Base-by-base conservation (phyloP, 2,329 filamentous ascomycete species). In the Stemphylium lycopersici region DNA sequence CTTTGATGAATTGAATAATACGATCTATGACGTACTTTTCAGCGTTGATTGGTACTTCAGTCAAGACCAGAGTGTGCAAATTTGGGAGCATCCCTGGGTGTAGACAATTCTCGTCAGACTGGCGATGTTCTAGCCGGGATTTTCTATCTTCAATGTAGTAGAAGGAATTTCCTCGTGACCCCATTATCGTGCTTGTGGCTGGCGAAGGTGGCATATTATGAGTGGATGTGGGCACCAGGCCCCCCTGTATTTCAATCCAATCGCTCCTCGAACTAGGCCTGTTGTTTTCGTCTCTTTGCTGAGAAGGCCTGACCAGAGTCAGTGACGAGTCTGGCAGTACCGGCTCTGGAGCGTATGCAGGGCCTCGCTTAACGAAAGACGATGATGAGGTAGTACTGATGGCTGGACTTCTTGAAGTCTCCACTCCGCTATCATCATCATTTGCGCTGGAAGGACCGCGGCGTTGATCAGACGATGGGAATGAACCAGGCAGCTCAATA, bases 71-170 rank as follows among this genome's bases (percentile, higher is more conserved):
- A 0, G 81, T 84, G 45, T 79, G 77, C 7, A 86, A 64, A 44
- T 81, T 79, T 10, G 83, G 80, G 3, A 86, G 70, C 72, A 82
- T 80, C 10, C 78, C 81, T 12, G 84, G 84, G 63, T 86, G 83
- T 7, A 86, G 70, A 20, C 64, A 56, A 31, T 67, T 62, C 29
- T 73, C 65, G 44, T 65, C 58, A 0, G 73, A 68, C 36, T 75
- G 71, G 3, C 71, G 68, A 29, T 71, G 49, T n/a, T 71, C 61
- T 4, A 75, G 54, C 11, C 67, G 61, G 29, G 68, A 62, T 46
- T 65, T 66, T 15, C 66, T 63, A 22, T 73, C 69, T 45, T 73
- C 67, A 3, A 71, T 60, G 37, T 61, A 68, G 34, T 67, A 48
- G 5, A 40, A 58, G 5, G 69, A 69, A 22, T 65, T 63, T 15